Evolutionary conservation across 345 rosid genomes (phyloP).

Genomic region (Eucalyptus globulus): DNA sequence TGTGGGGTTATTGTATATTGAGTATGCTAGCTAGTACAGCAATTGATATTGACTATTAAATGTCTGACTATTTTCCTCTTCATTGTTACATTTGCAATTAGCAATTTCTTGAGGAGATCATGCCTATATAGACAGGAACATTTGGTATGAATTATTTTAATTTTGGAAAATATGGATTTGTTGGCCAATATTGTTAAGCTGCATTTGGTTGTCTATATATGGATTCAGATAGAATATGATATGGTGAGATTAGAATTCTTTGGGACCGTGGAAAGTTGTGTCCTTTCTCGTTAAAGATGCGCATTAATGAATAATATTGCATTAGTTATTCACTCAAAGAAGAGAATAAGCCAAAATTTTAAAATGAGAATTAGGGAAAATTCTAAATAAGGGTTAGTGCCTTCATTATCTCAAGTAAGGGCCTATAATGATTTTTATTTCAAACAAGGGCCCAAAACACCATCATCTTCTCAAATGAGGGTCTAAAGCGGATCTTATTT

Average conservation of each 20-base stretch:
- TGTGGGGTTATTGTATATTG: too few species aligned
- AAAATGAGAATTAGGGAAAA: background rate
- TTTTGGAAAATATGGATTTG: background rate
- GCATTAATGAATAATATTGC: background rate
- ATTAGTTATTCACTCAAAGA: background rate
- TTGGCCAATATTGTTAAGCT: background rate
- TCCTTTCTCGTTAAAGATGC: background rate
- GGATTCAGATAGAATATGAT: background rate
- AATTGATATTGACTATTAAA: background rate
- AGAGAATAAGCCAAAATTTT: background rate
- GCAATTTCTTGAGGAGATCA: background rate
- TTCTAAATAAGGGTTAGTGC: too few species aligned
- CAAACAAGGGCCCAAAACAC: fast-evolving
- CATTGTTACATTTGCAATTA: background rate
- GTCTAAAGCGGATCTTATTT: too few species aligned
- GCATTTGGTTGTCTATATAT: background rate
- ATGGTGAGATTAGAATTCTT: background rate
- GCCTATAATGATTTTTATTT: too few species aligned
- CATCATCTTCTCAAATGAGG: too few species aligned
- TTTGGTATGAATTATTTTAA: background rate
- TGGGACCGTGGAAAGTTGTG: background rate
- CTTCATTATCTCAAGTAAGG: background rate
- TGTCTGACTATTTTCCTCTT: background rate
- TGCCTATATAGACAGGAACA: background rate
- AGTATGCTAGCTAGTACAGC: background rate